A percentile compares a stretch with the other conserved stretches of the same genome.
Evolutionary conservation across 2,329 filamentous ascomycete genomes (phyloP).

Genomic region (Rhynchosporium agropyri): DNA sequence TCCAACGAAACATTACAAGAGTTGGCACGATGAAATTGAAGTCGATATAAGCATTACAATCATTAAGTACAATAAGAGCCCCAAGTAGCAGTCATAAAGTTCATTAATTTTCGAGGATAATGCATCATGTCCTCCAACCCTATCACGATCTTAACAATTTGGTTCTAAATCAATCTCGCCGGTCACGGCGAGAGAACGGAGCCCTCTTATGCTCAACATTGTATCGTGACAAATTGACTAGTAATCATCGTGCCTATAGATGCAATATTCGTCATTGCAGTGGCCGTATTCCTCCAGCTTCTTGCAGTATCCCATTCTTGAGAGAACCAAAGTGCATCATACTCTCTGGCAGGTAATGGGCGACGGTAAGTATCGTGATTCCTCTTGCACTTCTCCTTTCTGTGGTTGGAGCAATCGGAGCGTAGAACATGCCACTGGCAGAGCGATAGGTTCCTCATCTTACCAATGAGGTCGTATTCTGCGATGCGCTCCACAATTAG

Average conservation of each 20-base stretch:
- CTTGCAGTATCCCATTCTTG: constrained; percentile 16
- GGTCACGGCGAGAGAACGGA: no score
- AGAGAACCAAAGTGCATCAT: constrained; percentile 23
- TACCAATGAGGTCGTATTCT: constrained; percentile 6
- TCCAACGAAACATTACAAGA: no score
- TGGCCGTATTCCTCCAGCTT: constrained; percentile 9
- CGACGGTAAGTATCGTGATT: constrained; percentile 20
- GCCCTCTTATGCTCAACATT: not conserved
- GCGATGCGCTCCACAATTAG: no score
- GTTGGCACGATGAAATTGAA: no score
- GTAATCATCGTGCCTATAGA: constrained; percentile 20
- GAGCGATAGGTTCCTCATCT: constrained; percentile 10
- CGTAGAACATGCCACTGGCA: constrained; percentile 17
- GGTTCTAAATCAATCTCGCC: no score
- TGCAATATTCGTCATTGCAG: constrained; percentile 25
- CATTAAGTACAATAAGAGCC: no score
- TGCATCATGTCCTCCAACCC: no score
- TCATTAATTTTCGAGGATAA: no score
- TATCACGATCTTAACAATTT: no score
- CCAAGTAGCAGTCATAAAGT: no score
- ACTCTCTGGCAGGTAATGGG: constrained; percentile 20
- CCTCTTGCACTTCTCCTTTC: constrained; percentile 16
- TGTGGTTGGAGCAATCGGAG: constrained; percentile 18
- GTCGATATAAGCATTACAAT: no score
- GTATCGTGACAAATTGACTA: not conserved